Evolutionary conservation across 805 yeast genomes (phyloP), one percentile per base, ranked within the genome.

Genomic region (Candida qinlingensis): DNA sequence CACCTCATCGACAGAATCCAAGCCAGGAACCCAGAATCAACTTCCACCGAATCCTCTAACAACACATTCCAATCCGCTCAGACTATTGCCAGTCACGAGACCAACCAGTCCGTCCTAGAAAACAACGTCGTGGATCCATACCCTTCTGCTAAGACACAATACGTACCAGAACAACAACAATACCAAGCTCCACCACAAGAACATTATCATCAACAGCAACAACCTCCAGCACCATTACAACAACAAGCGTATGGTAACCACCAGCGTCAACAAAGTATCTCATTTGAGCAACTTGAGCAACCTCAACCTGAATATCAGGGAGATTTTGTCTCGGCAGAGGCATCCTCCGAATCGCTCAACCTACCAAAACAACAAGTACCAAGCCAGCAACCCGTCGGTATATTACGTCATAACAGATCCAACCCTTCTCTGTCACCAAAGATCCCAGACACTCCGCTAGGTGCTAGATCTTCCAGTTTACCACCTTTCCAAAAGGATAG

Each of bases 391-490:
- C 37, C 29, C n/a, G 34, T 11, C 37, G 45, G 29, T 9, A 4
- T 29, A 9, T 35, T 42, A 19, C 35, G 37, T 37, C 46, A 47
- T 37, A 39, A 29, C 11, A 29, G 46, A 13, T 51, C 60, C 26
- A 41, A 37, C 31, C 31, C 53, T 5, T 46, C 56, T 1, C 46
- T 55, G 25, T 43, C 43, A 3, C 52, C 54, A 19, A 41, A 42
- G 35, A 51, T 52, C 1, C 54, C 58, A 19, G 61, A 54, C 34
- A 54, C 61, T 1, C 59, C 60, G 9, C 9, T 51, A 2, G 62
- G 60, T 37, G 53, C 55, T 4, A 52, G 59, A 30, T 56, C 62
- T 13, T 55, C 57, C 48, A 53, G 55, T 30, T 39, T 54, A n/a
- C 59, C 59, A 39, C 42, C 29, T 5, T 34, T 28, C 10, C 38